Evolutionary conservation across 2,329 filamentous ascomycete genomes (phyloP).

Genomic region (Colletotrichum shisoi): DNA sequence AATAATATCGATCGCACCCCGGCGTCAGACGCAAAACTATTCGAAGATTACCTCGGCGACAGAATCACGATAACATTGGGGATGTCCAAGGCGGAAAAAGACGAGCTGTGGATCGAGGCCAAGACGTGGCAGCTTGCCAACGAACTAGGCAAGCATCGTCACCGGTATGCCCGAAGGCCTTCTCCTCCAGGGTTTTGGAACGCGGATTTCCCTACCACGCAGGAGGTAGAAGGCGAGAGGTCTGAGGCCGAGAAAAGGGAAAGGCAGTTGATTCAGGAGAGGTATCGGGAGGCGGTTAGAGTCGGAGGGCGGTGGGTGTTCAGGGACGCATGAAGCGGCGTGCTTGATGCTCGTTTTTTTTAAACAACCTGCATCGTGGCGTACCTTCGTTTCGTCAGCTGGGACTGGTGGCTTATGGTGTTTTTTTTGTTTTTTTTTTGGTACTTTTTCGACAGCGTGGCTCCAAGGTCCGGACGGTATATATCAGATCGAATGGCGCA

Average conservation of each 20-base stretch:
- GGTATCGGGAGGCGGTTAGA: slow-evolving; percentile 83
- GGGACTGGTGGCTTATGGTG: background rate
- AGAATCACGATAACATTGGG: slow-evolving; percentile 64
- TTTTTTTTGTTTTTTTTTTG: background rate
- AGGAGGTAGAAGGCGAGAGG: slow-evolving; percentile 74
- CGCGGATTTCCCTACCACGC: slow-evolving; percentile 86
- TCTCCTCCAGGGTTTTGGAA: slow-evolving; percentile 92
- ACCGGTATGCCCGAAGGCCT: slow-evolving; percentile 72
- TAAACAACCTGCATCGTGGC: background rate
- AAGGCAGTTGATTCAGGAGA: slow-evolving; percentile 70
- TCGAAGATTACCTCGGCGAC: slow-evolving; percentile 67
- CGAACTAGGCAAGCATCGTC: slow-evolving; percentile 77
- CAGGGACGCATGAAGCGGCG: slow-evolving; percentile 71
- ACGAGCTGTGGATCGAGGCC: slow-evolving; percentile 76
- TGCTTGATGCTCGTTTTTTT: background rate
- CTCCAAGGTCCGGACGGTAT: background rate
- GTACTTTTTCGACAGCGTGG: too few relatives aligned
- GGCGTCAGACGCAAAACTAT: slow-evolving; percentile 57
- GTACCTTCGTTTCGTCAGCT: background rate
- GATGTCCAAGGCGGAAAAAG: slow-evolving; percentile 68
- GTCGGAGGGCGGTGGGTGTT: slow-evolving; percentile 81
- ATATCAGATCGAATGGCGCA: too few relatives aligned
- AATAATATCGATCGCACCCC: slow-evolving; percentile 50
- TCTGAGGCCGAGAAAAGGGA: slow-evolving; percentile 70
- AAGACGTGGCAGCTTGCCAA: slow-evolving; percentile 77